Conservation (phyloP, 148 eudicot genomes). For the Heliosperma pusillum region DNA sequence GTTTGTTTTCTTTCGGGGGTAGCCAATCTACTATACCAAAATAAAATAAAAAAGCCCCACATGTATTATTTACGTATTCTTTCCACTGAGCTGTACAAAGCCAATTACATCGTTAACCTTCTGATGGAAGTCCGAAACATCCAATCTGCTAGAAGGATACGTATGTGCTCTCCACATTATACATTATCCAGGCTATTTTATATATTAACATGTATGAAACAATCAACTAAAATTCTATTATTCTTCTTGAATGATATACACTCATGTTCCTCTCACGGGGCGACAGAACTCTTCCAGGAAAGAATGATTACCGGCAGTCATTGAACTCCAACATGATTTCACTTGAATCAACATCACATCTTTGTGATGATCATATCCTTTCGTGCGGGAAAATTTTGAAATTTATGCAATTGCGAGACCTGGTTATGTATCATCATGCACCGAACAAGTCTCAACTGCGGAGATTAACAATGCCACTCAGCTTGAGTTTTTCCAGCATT, state of each 20-base stretch:
- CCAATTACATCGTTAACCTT: neutral
- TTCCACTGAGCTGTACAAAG: constrained; percentile 6
- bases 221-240: neutral
- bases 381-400: neutral
- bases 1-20: too few relatives aligned
- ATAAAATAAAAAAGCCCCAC: too few relatives aligned
- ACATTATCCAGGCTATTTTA: neutral
- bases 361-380: neutral
- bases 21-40: too few relatives aligned
- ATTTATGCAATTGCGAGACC: neutral
- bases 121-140: neutral
- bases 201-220: neutral
- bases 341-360: neutral
- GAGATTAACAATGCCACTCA: neutral
- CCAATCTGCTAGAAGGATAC: neutral
- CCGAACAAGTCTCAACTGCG: neutral
- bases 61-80: too few relatives aligned
- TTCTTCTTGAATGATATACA: neutral
- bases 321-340: neutral
- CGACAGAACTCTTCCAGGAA: neutral
- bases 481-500: constrained; percentile 4
- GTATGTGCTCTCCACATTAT: neutral
- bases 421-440: neutral
- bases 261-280: neutral
- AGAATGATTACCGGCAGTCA: neutral